phyloP scores from a whole-genome alignment of 2,329 filamentous ascomycete species.

The Colletotrichum liaoningense region DNA sequence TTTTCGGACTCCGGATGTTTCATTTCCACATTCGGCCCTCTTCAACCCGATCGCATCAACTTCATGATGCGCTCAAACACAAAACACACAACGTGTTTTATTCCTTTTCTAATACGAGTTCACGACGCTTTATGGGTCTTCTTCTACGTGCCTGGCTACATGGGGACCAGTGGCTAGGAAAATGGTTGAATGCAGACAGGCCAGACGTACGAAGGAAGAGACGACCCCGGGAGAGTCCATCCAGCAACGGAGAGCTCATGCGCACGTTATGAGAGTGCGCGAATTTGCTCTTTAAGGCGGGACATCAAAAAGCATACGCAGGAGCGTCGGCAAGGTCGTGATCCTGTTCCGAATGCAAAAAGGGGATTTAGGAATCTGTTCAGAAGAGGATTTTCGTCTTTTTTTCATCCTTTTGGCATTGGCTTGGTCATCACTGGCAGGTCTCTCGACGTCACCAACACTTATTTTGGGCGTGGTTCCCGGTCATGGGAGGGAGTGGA shows the following conservation, averaged over 20 bases:
- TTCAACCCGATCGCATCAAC: slow-evolving; percentile 13
- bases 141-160: slow-evolving; percentile 29
- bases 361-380: slow-evolving; percentile 31
- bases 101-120: slow-evolving; percentile 36
- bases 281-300: slow-evolving; percentile 22
- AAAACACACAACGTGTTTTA: slow-evolving; percentile 23
- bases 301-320: slow-evolving; percentile 32
- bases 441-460: neutral
- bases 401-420: slow-evolving; percentile 24
- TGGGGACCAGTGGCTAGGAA: neutral
- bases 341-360: slow-evolving; percentile 21
- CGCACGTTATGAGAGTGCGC: slow-evolving; percentile 2
- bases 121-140: slow-evolving; percentile 34
- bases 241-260: slow-evolving; percentile 30
- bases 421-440: slow-evolving; percentile 16
- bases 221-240: slow-evolving; percentile 17
- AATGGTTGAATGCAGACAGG: slow-evolving; percentile 6
- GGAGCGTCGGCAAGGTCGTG: slow-evolving; percentile 31
- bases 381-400: slow-evolving; percentile 28
- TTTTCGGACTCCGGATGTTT: slow-evolving; percentile 43
- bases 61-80: slow-evolving; percentile 17
- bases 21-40: slow-evolving; percentile 45
- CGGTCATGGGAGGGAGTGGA: neutral
- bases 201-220: slow-evolving; percentile 25
- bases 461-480: neutral